Conservation (phyloP, 805 yeast genomes). For the Pichia scutulata region DNA sequence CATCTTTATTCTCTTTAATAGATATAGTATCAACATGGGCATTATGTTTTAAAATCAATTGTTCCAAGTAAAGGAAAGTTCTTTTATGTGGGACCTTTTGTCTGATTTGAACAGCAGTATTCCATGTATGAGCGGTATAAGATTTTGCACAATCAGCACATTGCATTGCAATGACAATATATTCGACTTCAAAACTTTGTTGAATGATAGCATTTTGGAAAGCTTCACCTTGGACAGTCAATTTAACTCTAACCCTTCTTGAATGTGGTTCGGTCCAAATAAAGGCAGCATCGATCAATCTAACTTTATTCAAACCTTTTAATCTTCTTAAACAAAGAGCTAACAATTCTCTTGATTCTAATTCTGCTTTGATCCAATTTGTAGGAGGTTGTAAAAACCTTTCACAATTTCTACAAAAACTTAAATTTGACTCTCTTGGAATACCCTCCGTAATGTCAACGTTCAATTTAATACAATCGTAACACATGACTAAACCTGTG, state of each 20-base stretch:
- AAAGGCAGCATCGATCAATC: constrained; percentile 88
- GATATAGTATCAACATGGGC: constrained; percentile 93
- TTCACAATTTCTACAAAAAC: constrained; percentile 96
- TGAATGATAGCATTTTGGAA: constrained; percentile 86
- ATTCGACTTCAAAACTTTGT: constrained; percentile 92
- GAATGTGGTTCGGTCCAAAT: constrained; percentile 99
- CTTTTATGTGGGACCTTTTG: constrained; percentile 96
- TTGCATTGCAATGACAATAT: constrained; percentile 89
- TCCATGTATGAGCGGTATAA: constrained; percentile 95
- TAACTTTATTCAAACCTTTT: constrained; percentile 78
- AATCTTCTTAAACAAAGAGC: constrained; percentile 85
- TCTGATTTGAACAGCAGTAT: constrained; percentile 94
- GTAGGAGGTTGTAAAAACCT: constrained; percentile 90
- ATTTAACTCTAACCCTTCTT: constrained; percentile 81
- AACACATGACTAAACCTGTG: constrained; percentile 87
- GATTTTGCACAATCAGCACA: constrained; percentile 98
- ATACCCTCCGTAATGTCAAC: constrained; percentile 92
- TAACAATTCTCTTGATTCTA: constrained; percentile 86
- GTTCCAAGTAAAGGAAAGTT: constrained; percentile 93
- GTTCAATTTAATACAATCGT: constrained; percentile 90
- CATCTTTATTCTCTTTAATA: constrained; percentile 88
- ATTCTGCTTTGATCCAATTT: constrained; percentile 85
- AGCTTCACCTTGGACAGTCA: constrained; percentile 96
- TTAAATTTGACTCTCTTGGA: constrained; percentile 88
- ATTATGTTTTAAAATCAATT: constrained; percentile 82